phyloP scores from a whole-genome alignment of 192 early-diverging fungal species.

The Coemansia sp. region DNA sequence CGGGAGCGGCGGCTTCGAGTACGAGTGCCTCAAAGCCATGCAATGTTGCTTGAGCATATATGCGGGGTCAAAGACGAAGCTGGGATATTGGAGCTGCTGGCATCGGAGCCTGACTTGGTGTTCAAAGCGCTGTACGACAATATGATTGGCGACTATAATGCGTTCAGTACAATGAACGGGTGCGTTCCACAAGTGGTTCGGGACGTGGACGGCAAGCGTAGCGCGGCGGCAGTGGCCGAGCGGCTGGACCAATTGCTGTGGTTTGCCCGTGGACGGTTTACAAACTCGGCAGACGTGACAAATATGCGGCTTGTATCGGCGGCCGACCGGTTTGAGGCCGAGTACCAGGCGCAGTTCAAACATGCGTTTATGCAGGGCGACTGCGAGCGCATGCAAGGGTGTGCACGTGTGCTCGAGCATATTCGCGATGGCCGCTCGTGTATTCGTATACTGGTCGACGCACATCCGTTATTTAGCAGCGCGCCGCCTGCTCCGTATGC shows the following conservation, averaged over 20 bases:
- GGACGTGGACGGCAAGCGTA: background rate
- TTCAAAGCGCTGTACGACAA: slow-evolving; percentile 48
- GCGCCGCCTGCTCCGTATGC: background rate
- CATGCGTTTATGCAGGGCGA: slow-evolving; percentile 20
- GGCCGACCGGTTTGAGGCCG: slow-evolving; percentile 29
- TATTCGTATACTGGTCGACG: slow-evolving; percentile 27
- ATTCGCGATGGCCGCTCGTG: slow-evolving; percentile 44
- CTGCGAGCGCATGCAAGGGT: slow-evolving; percentile 19
- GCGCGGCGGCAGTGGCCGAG: slow-evolving; percentile 18
- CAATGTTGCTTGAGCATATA: slow-evolving; percentile 18
- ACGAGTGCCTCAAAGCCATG: slow-evolving; percentile 27
- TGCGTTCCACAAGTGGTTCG: background rate
- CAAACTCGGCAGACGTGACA: slow-evolving; percentile 10
- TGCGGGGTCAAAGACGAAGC: slow-evolving; percentile 30
- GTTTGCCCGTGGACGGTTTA: slow-evolving; percentile 36
- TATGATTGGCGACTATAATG: slow-evolving; percentile 20
- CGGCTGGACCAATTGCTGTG: slow-evolving; percentile 53
- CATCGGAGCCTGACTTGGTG: slow-evolving; percentile 34
- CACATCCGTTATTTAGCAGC: slow-evolving; percentile 34
- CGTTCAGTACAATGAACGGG: slow-evolving; percentile 15
- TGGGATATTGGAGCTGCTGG: slow-evolving; percentile 29
- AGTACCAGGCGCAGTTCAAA: slow-evolving; percentile 19
- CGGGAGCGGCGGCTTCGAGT: slow-evolving; percentile 29
- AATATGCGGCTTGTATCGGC: slow-evolving; percentile 30
- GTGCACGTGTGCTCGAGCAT: slow-evolving; percentile 24